These are phyloP conservation scores for Murraya paniculata DNA, from an alignment of 345 rosid genomes.

Conservation along the genomic window DNA sequence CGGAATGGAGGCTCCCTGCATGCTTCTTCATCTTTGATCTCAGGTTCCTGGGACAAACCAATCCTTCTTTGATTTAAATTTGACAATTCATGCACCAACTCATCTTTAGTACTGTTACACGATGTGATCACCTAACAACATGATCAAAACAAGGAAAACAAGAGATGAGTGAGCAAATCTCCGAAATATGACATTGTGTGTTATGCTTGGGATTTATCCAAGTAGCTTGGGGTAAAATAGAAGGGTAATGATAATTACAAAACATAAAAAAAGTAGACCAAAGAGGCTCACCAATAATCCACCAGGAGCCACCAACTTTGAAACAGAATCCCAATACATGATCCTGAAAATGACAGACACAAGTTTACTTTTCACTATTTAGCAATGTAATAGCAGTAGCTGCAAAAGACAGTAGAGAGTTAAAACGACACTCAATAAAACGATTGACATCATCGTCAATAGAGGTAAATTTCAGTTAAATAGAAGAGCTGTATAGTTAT, in stretches of 20 bases:
- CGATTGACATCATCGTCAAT: neutral
- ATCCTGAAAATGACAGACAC: constrained; percentile 43
- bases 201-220: neutral
- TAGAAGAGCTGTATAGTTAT: neutral
- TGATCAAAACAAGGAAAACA: neutral
- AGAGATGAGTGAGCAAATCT: neutral
- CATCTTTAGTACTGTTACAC: constrained; percentile 85
- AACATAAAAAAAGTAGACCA: neutral
- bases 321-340: constrained; percentile 91
- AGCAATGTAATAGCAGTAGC: neutral
- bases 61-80: constrained; percentile 54
- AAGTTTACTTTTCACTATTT: neutral
- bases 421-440: neutral
- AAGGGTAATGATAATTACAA: neutral
- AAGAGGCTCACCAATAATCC: constrained; percentile 70
- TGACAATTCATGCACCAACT: constrained; percentile 73
- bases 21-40: constrained; percentile 41
- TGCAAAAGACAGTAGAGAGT: neutral
- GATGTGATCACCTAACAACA: constrained; percentile 73
- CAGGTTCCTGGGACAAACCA: constrained; percentile 31
- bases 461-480: neutral
- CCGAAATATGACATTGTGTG: neutral
- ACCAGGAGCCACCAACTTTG: constrained; percentile 77
- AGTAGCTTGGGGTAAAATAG: neutral
- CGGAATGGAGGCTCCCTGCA: constrained; percentile 40